A percentile compares a stretch with the other conserved stretches of the same genome.
phyloP scores from a whole-genome alignment of 176 grass and related monocot species.

The Eleusine coracana region DNA sequence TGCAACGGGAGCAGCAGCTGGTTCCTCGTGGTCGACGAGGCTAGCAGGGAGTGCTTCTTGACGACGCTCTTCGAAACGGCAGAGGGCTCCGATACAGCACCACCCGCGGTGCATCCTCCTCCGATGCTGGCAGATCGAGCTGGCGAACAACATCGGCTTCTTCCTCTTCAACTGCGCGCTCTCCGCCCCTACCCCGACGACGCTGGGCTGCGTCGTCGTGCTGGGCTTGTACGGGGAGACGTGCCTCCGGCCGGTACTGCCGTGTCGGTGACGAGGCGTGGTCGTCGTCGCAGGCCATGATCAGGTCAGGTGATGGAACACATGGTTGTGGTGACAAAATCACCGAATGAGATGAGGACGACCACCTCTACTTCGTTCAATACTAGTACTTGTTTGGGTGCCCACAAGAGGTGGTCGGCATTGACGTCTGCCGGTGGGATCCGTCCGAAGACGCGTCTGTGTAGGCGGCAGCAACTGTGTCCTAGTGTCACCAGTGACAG shows the following conservation, averaged over 20 bases:
- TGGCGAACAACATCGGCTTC: background rate
- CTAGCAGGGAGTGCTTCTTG: background rate
- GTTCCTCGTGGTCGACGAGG: conserved; percentile 15
- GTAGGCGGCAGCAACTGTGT: too few relatives aligned
- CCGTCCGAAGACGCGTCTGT: too few relatives aligned
- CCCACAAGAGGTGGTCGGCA: too few relatives aligned
- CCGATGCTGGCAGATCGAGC: background rate
- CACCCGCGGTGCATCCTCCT: background rate
- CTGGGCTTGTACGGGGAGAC: background rate
- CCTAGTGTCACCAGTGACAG: too few relatives aligned
- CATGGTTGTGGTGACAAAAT: too few relatives aligned
- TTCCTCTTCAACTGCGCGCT: conserved; percentile 1
- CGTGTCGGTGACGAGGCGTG: background rate
- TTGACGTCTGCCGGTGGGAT: too few relatives aligned
- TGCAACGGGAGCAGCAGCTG: conserved; percentile 11
- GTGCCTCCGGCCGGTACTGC: background rate
- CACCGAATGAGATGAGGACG: too few relatives aligned
- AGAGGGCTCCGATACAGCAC: too few relatives aligned
- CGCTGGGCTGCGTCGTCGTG: background rate
- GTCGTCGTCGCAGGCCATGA: background rate
- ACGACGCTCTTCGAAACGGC: background rate
- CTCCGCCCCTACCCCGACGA: background rate
- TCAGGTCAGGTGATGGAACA: too few relatives aligned
- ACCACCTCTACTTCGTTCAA: too few relatives aligned
- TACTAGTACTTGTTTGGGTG: too few relatives aligned